Percentiles rank a stretch among this genome's conserved stretches.
Evolutionary conservation across 352 stramenopile genomes (phyloP).

Genomic region (Phytophthora lateralis): DNA sequence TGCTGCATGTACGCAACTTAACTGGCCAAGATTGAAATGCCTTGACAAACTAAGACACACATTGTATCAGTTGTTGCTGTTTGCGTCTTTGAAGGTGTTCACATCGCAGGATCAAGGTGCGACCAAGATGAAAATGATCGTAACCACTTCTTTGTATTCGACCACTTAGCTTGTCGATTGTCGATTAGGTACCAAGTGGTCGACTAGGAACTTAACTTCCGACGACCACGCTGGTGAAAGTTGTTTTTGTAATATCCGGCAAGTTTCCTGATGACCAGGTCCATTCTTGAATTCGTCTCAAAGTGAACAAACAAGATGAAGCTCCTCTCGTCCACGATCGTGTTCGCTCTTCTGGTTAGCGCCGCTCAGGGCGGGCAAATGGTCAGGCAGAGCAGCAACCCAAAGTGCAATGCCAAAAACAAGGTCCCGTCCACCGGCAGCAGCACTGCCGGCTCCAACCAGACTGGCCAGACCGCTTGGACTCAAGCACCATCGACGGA

Average conservation of each 20-base stretch:
- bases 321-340: conserved; percentile 21
- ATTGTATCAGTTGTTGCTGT: background rate
- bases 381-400: conserved; percentile 19
- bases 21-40: conserved; percentile 4
- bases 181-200: background rate
- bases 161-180: conserved; percentile 16
- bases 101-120: conserved; percentile 18
- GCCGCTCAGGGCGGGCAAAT: conserved; percentile 13
- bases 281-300: conserved; percentile 17
- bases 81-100: conserved; percentile 1
- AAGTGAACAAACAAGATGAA: conserved; percentile 23
- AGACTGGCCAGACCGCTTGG: conserved; percentile 16
- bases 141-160: conserved; percentile 16
- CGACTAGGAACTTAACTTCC: too few relatives aligned
- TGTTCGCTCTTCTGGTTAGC: conserved; percentile 18
- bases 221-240: too few relatives aligned
- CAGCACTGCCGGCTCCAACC: conserved; percentile 8
- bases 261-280: too few relatives aligned
- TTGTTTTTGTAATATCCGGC: too few relatives aligned
- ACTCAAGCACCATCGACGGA: conserved; percentile 6
- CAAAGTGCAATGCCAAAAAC: conserved; percentile 25
- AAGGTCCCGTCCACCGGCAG: conserved; percentile 3
- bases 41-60: too few relatives aligned
- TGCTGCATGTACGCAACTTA: background rate
- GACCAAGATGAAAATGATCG: conserved; percentile 34